These are phyloP conservation scores for Lepidium africanum DNA, from an alignment of 345 rosid species.

Conservation along the genomic window DNA sequence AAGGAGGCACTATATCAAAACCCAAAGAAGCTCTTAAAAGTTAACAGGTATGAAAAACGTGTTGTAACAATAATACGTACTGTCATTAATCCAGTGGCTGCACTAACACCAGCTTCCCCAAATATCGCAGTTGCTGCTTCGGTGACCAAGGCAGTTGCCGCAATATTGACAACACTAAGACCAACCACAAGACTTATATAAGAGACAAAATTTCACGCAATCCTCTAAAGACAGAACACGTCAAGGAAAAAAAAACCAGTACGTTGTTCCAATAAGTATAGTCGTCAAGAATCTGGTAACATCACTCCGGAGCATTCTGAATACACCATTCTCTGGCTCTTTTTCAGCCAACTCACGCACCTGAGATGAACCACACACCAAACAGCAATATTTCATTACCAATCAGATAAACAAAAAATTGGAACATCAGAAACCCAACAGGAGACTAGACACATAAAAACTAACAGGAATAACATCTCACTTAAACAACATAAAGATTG, in stretches of 20 bases:
- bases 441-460: background rate
- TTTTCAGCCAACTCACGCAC: constrained; percentile 95
- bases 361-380: constrained; percentile 31
- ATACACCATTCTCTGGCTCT: constrained; percentile 91
- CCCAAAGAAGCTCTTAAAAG: background rate
- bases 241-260: constrained; percentile 26
- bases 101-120: constrained; percentile 99
- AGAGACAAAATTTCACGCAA: constrained; percentile 27
- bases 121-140: constrained; percentile 97
- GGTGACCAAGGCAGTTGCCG: constrained; percentile 97
- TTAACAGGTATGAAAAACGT: background rate
- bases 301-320: constrained; percentile 92
- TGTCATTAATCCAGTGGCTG: constrained; percentile 98
- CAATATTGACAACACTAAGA: constrained; percentile 86
- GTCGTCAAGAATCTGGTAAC: constrained; percentile 98
- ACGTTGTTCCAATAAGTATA: constrained; percentile 99
- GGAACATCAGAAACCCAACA: background rate
- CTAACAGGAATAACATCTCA: background rate
- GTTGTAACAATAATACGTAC: constrained; percentile 39
- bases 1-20: background rate
- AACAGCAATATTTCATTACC: constrained; percentile 18
- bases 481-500: background rate
- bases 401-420: constrained; percentile 12
- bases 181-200: constrained; percentile 30
- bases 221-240: constrained; percentile 9